These are phyloP conservation scores for Ganoderma leucocontextum DNA, from an alignment of 1,284 basidiomycete genomes.

Conservation along the genomic window DNA sequence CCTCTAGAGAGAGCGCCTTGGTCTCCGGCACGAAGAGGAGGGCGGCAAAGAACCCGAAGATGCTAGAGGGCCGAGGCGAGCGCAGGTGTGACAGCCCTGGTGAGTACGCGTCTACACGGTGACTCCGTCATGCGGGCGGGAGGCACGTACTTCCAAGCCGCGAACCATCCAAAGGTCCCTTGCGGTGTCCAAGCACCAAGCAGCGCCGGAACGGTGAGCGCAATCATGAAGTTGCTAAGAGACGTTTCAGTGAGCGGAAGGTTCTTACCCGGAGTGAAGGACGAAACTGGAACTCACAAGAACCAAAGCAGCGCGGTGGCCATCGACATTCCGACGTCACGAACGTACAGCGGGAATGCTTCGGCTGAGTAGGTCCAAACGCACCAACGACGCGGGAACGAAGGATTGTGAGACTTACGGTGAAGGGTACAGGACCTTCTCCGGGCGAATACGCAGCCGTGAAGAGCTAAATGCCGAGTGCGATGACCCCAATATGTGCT, in stretches of 20 bases:
- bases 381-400: not conserved
- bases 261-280: not conserved
- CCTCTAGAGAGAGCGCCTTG: slow-evolving; percentile 77
- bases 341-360: slow-evolving; percentile 76
- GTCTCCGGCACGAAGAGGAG: slow-evolving; percentile 81
- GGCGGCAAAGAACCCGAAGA: slow-evolving; percentile 57
- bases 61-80: slow-evolving; percentile 20
- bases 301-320: slow-evolving; percentile 72
- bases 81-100: not conserved
- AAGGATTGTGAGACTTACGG: slow-evolving; percentile 32
- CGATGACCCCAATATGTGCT: slow-evolving; percentile 58
- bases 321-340: slow-evolving; percentile 77
- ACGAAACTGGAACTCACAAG: slow-evolving; percentile 43
- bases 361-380: slow-evolving; percentile 62
- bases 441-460: slow-evolving; percentile 72
- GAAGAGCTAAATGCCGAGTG: slow-evolving; percentile 72
- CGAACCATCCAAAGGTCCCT: slow-evolving; percentile 69
- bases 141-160: slow-evolving; percentile 45
- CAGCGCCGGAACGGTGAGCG: slow-evolving; percentile 72
- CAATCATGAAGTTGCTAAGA: slow-evolving; percentile 61
- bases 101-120: not conserved
- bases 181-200: slow-evolving; percentile 63
- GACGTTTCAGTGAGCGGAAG: not conserved
- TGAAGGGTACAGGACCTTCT: slow-evolving; percentile 85
- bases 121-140: not conserved